Percentiles rank a stretch among this genome's conserved stretches.
Conservation (phyloP, 2,329 filamentous ascomycete genomes). For the Penicillium sp. region DNA sequence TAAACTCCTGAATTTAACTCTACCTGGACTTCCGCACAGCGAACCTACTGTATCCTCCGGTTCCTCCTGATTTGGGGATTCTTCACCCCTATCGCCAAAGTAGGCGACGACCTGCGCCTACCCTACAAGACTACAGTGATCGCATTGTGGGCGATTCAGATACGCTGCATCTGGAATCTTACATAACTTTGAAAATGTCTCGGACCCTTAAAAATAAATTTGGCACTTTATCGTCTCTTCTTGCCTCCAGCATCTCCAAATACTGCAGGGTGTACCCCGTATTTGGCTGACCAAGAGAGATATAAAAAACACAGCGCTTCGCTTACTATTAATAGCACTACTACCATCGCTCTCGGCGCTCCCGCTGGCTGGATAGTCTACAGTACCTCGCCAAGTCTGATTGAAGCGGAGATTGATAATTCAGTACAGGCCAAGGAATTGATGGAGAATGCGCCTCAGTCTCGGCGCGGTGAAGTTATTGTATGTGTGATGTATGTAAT, state of each 20-base stretch:
- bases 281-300: no score
- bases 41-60: no score
- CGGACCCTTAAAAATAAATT: slow-evolving; percentile 1
- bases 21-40: no score
- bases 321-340: slow-evolving; percentile 7
- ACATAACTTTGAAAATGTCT: slow-evolving; percentile 3
- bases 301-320: neutral
- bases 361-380: neutral
- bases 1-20: no score
- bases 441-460: neutral
- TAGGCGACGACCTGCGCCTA: neutral
- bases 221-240: neutral
- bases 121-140: neutral
- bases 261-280: no score
- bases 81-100: neutral
- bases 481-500: neutral
- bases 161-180: neutral
- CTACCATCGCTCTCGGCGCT: neutral
- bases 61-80: neutral
- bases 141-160: slow-evolving; percentile 14
- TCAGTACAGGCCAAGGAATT: neutral
- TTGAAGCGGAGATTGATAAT: neutral
- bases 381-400: neutral
- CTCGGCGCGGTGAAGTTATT: neutral
- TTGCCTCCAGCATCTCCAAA: neutral